Evolutionary conservation across 2,329 filamentous ascomycete species (phyloP).

Genomic region (Cladophialophora carrionii): DNA sequence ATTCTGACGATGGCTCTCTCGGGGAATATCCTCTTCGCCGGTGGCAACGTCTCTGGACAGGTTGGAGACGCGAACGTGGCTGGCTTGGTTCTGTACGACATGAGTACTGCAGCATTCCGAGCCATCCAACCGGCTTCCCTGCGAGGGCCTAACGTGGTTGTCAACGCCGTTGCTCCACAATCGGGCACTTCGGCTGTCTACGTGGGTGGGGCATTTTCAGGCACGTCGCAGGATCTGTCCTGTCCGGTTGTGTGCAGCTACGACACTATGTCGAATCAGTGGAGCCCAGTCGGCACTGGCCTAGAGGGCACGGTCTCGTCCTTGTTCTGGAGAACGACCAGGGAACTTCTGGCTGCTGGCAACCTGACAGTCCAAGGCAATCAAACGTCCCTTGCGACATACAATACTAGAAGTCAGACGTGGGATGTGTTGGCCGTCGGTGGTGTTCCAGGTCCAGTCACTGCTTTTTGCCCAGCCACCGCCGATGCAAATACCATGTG

Average conservation of each 20-base stretch:
- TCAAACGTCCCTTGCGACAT: conserved; percentile 69
- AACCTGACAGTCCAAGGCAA: conserved; percentile 71
- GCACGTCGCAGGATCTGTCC: conserved; percentile 74
- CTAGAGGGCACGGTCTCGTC: conserved; percentile 71
- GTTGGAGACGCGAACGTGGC: conserved; percentile 65
- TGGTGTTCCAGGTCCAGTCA: conserved; percentile 77
- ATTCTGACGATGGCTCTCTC: conserved; percentile 72
- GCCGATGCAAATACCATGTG: conserved; percentile 74
- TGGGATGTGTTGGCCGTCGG: conserved; percentile 68
- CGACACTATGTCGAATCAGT: conserved; percentile 70
- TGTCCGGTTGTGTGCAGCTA: conserved; percentile 84
- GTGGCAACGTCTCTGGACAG: conserved; percentile 75
- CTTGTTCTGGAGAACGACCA: conserved; percentile 75
- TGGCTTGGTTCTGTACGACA: conserved; percentile 79
- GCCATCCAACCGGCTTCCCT: conserved; percentile 75
- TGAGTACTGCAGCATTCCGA: conserved; percentile 64
- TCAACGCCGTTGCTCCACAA: conserved; percentile 74
- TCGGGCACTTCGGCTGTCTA: conserved; percentile 75
- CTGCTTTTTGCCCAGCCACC: conserved; percentile 74
- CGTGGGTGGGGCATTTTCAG: conserved; percentile 80
- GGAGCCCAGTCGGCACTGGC: conserved; percentile 75
- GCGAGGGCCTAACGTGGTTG: conserved; percentile 68
- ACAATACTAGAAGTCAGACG: conserved; percentile 66
- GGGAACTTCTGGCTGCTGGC: conserved; percentile 75
- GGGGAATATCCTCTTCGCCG: conserved; percentile 74